Conservation (phyloP, 345 rosid species). For the Syzygium aromaticum region DNA sequence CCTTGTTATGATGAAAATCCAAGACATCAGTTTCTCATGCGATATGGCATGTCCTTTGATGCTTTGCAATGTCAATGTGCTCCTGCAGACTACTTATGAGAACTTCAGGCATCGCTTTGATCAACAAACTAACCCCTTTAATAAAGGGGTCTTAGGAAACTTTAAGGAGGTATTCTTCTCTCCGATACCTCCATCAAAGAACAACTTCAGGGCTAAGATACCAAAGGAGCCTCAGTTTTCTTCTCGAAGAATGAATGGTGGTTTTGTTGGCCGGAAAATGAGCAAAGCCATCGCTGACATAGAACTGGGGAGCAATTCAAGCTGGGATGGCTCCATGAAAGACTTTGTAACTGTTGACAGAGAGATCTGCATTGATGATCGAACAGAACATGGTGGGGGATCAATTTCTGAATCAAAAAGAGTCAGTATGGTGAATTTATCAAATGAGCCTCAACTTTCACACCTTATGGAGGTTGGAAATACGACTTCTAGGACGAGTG, state of each 20-base stretch:
- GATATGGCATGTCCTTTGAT: not conserved
- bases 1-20: not conserved
- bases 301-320: conserved; percentile 68
- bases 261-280: conserved; percentile 25
- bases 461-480: not conserved
- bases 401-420: not conserved
- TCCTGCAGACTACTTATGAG: conserved; percentile 86
- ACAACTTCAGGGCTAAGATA: conserved; percentile 71
- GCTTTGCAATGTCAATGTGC: conserved; percentile 2
- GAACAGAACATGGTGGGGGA: not conserved
- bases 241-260: conserved; percentile 33
- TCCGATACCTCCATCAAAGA: conserved; percentile 52
- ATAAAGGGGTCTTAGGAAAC: conserved; percentile 59
- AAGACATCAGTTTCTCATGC: not conserved
- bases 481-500: not conserved
- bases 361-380: not conserved
- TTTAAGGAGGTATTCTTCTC: conserved; percentile 71
- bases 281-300: conserved; percentile 46
- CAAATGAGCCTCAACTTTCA: not conserved
- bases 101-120: conserved; percentile 78
- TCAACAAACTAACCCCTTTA: conserved; percentile 55
- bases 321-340: conserved; percentile 36
- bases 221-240: conserved; percentile 35
- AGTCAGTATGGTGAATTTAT: not conserved
- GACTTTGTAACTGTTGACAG: conserved; percentile 24